These are phyloP conservation scores for Russula abietina DNA, from an alignment of 768 basidiomycete species.

Conservation along the genomic window DNA sequence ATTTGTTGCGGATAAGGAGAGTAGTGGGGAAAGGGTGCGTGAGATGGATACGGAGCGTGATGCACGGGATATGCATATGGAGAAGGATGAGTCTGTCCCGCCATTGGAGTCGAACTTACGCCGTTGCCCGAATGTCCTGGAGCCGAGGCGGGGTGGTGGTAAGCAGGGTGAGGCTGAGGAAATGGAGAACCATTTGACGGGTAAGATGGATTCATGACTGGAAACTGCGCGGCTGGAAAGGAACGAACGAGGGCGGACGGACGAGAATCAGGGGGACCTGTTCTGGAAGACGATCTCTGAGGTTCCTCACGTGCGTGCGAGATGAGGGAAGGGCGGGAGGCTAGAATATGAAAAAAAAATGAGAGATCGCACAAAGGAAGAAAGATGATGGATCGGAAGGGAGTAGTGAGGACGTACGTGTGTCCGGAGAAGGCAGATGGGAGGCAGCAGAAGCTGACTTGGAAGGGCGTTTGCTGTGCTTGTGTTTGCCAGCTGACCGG, in stretches of 20 bases:
- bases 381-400: conserved; percentile 10
- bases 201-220: conserved; percentile 68
- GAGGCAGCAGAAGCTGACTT: conserved; percentile 9
- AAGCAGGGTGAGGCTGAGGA: conserved; percentile 36
- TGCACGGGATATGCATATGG: conserved; percentile 37
- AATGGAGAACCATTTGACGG: conserved; percentile 53
- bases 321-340: conserved; percentile 27
- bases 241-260: conserved; percentile 40
- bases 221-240: conserved; percentile 45
- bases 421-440: conserved; percentile 24
- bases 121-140: conserved; percentile 35
- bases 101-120: conserved; percentile 33
- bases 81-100: conserved; percentile 43
- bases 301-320: conserved; percentile 33
- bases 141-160: conserved; percentile 35
- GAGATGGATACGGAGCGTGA: conserved; percentile 36
- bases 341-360: not conserved
- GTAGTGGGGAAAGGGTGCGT: conserved; percentile 43
- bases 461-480: conserved; percentile 21
- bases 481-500: conserved; percentile 22
- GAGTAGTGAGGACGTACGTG: conserved; percentile 14
- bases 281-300: conserved; percentile 17
- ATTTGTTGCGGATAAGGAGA: conserved; percentile 49
- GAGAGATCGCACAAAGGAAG: conserved; percentile 11
- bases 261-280: conserved; percentile 36